These are phyloP conservation scores for Aegilops tauschii DNA, from an alignment of 176 grass and related monocot species.

Conservation along the genomic window DNA sequence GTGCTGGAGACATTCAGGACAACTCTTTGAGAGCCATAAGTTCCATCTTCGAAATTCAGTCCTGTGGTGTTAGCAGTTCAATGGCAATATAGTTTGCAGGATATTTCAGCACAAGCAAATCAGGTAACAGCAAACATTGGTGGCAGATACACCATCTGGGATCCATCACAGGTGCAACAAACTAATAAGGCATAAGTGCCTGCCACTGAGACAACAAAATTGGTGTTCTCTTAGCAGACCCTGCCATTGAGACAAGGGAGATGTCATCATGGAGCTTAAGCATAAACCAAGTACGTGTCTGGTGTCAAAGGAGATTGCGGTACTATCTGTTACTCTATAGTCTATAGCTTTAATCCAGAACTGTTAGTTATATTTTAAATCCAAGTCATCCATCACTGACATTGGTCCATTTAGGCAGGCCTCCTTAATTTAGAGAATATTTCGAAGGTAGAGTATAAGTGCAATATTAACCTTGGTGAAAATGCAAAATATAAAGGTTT, in stretches of 20 bases:
- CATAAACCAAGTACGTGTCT: neutral
- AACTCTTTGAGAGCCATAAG: neutral
- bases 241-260: neutral
- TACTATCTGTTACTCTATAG: neutral
- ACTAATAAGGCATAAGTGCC: neutral
- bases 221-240: neutral
- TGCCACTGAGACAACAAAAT: neutral
- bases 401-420: neutral
- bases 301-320: neutral
- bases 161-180: neutral
- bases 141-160: neutral
- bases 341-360: neutral
- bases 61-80: no score
- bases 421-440: neutral
- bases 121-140: neutral
- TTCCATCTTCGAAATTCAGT: neutral
- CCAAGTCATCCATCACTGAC: neutral
- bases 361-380: neutral
- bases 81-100: neutral
- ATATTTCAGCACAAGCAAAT: neutral
- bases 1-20: neutral
- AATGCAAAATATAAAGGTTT: neutral
- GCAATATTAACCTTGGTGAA: neutral
- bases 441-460: neutral
- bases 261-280: neutral